Evolutionary conservation across 345 rosid genomes (phyloP), one percentile per base, ranked within the genome.

Genomic region (Carallia brachiata): DNA sequence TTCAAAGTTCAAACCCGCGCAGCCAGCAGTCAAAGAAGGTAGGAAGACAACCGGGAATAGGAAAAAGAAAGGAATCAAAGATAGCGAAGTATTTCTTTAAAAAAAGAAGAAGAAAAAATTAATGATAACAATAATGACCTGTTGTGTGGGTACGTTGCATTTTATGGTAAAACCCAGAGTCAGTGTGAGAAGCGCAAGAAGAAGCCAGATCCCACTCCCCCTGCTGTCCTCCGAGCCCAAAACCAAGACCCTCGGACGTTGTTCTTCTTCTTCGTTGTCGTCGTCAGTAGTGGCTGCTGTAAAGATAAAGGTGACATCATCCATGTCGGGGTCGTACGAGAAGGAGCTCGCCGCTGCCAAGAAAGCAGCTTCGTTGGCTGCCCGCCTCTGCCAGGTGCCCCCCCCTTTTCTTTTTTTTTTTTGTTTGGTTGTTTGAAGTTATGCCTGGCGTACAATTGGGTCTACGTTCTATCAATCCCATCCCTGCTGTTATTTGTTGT

Each of bases 271-370:
- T 47, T 44, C 34, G 34, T 1, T 4, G 34, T 56, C 50, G 50
- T 44, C 50, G 50, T 44, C 50, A 0, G 50, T 12, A 15, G 50
- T 44, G 16, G 17, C 1, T 3, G 50, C 58, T 30, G 34, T 17
- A 7, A 18, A 23, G 32, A 23, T 23, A 23, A 4, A 32, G 34
- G 6, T 31, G 2, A 61, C 56, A 6, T 82, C 88, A 36, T 76
- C 87, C 16, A 84, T 89, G 93, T 62, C 90, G 70, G 84, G 87
- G 93, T 56, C 60, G 28, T 95, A 95, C 77, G 89, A 82, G 39
- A 88, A 87, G 80, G 96, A 89, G 79, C 90, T 95, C 72, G 87
- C 77, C 30, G 97, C 94, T 36, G 99, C 99, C 77, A 92, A 86
- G 91, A 90, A 85, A 73, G 99, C 96, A 37, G 94, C 87, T 69